Evolutionary conservation across 2,329 filamentous ascomycete genomes (phyloP).

Genomic region (Thielaviopsis euricoi): DNA sequence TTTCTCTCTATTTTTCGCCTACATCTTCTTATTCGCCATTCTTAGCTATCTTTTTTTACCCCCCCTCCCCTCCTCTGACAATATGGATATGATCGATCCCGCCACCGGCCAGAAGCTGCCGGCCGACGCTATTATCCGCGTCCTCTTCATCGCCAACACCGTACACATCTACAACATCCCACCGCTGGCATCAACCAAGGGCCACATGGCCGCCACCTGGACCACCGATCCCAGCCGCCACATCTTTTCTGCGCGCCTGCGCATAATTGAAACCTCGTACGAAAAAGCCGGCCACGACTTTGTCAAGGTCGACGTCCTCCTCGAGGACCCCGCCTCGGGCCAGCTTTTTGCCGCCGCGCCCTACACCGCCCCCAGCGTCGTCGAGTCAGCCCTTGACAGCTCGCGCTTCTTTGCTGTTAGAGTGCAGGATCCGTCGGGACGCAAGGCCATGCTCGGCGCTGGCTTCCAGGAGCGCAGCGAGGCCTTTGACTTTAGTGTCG

Average conservation of each 20-base stretch:
- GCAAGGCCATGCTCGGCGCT: slow-evolving; percentile 66
- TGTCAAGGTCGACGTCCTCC: slow-evolving; percentile 57
- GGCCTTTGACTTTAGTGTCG: slow-evolving; percentile 72
- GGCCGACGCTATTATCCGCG: slow-evolving; percentile 63
- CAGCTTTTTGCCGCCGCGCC: slow-evolving; percentile 73
- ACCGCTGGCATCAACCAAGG: slow-evolving; percentile 59
- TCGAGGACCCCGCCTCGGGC: slow-evolving; percentile 58
- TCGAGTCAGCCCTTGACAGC: slow-evolving; percentile 66
- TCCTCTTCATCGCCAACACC: slow-evolving; percentile 58
- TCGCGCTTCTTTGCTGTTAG: slow-evolving; percentile 72
- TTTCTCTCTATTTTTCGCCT: not conserved
- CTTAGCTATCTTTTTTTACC: not conserved
- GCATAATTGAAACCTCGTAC: slow-evolving; percentile 59
- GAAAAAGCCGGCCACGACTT: slow-evolving; percentile 27
- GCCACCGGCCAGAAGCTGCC: slow-evolving; percentile 52
- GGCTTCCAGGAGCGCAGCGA: slow-evolving; percentile 78
- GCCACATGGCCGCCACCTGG: slow-evolving; percentile 65
- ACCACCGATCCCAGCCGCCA: slow-evolving; percentile 53
- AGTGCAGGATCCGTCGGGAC: slow-evolving; percentile 57
- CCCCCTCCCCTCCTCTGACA: not conserved
- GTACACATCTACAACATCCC: slow-evolving; percentile 84
- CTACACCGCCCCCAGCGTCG: slow-evolving; percentile 46
- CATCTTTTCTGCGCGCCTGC: slow-evolving; percentile 74
- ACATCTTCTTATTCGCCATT: not conserved
- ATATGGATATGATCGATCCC: slow-evolving; percentile 52